Base-by-base conservation (phyloP, 2,329 filamentous ascomycete species). In the Coleophoma eucalyptorum region DNA sequence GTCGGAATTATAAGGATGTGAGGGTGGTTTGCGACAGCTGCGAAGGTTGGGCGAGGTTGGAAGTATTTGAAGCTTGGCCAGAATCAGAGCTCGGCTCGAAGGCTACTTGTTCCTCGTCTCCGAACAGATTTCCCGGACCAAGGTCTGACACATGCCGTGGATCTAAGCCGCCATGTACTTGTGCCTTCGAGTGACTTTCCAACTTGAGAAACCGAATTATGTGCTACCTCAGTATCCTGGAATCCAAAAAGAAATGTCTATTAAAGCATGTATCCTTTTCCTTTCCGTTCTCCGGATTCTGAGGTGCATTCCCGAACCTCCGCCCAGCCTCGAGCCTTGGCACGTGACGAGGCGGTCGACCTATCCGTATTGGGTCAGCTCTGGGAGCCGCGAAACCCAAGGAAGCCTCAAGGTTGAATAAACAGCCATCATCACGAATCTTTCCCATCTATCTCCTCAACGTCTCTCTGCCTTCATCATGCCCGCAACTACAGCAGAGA, bases 401-500 rank as follows among this genome's bases (percentile, higher is more conserved):
- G 48, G 54, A 45, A 59, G 57, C 57, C 54, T 40, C 43, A 34
- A 47, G 16, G 13, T 55, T 58, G 46, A 34, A 53, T 58, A 50
- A 58, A 49, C 43, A 55, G 46, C 42, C 48, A 48, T 41, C 34
- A 46, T 50, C 43, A 21, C 45, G 51, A 52, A 50, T 49, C 12
- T 26, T 26, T 49, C 41, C 35, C 54, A 47, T 48, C 47, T 32
- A 53, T 48, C 53, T 51, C 46, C 46, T 38, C 45, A 55, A 41
- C 41, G 49, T 48, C 40, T 45, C 46, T 49, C 46, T 50, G 50
- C 50, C 43, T 48, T 63, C 72, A 83, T 67, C 70, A 97, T 97
- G 93, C 93, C 92, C 74, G 86, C 93, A 72, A 97, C 93, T 60
- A 97, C 93, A 69, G 90, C 92, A 72, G 93, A 97, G 78, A 95